These are phyloP conservation scores for Arachis stenosperma DNA, from an alignment of 306 rosid species.

Conservation along the genomic window DNA sequence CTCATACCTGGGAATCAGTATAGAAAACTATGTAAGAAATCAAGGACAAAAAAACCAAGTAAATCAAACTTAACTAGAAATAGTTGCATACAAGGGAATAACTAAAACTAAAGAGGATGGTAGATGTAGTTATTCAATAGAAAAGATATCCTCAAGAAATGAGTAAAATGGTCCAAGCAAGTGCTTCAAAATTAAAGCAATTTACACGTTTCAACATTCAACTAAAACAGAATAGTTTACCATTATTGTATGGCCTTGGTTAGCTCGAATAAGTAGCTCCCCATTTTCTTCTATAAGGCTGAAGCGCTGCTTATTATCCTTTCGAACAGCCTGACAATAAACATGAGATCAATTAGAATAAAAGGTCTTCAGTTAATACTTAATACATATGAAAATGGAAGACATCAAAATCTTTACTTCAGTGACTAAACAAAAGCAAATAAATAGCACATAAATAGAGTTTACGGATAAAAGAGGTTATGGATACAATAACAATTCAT, in stretches of 20 bases:
- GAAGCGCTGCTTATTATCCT: conserved; percentile 89
- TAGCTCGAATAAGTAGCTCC: conserved; percentile 82
- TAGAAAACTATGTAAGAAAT: background rate
- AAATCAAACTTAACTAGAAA: background rate
- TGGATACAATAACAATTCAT: conserved; percentile 20
- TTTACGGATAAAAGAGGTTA: background rate
- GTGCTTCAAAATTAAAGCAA: background rate
- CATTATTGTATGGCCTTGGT: conserved; percentile 85
- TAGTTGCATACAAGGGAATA: conserved; percentile 10
- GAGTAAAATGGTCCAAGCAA: conserved; percentile 4
- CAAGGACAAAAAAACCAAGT: background rate
- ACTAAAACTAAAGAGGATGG: background rate
- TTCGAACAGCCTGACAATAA: conserved; percentile 70
- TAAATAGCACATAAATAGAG: background rate
- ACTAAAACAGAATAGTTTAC: conserved; percentile 45
- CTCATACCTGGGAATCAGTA: conserved; percentile 69
- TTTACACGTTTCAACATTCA: background rate
- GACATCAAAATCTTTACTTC: background rate
- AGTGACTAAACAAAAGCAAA: conserved; percentile 23
- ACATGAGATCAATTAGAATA: conserved; percentile 12
- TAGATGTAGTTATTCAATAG: conserved; percentile 1
- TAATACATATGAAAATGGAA: conserved; percentile 5
- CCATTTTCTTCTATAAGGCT: conserved; percentile 82
- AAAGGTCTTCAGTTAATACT: no score
- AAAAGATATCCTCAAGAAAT: background rate